Evolutionary conservation across 2,329 filamentous ascomycete species (phyloP), one percentile per base, ranked within the genome.

Genomic region (Teratosphaeria gauchensis): DNA sequence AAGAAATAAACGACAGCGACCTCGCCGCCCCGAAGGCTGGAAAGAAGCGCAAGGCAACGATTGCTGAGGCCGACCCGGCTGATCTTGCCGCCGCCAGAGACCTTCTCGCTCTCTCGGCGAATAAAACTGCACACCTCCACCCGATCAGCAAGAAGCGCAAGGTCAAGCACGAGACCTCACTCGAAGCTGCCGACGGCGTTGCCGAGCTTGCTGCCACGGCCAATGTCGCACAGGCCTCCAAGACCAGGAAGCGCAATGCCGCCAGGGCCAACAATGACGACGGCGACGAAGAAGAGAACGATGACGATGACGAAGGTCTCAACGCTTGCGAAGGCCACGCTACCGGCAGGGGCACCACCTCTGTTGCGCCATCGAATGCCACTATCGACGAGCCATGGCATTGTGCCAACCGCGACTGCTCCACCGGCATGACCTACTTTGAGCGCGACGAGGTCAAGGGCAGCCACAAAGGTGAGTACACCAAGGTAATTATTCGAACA

Each of bases 391-490:
- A 56, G 38, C 61, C 62, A 32, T 66, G 64, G 64, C 35, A 24
- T n/a, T 66, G 64, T 46, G 63, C 58, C 55, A 61, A 63, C 35
- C 64, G 61, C 24, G 11, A 46, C n/a, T 66, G 64, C 59, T 30
- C 38, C 33, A 59, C 62, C 24, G 64, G 64, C 55, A 60, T 63
- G 61, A 66, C 64, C 32, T 66, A 62, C 61, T 51, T 58, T 24
- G 35, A 21, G 6, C 58, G 61, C 48, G 62, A 64, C 38, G 56
- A 31, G 42, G n/a, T 48, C 19, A 16, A 16, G 16, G 42, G 24
- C 46, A 19, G 38, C 52, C 9, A 48, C 16, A 48, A 48, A 19
- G 42, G 42, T 48, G 35, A 42, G 35, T 42, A 42, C 35, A 42
- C 12, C 35, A 42, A 1, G 35, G 14, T 16, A 42, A 9, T 42